Conservation (phyloP, 495 filamentous ascomycete genomes). For the Penicillium lividum region DNA sequence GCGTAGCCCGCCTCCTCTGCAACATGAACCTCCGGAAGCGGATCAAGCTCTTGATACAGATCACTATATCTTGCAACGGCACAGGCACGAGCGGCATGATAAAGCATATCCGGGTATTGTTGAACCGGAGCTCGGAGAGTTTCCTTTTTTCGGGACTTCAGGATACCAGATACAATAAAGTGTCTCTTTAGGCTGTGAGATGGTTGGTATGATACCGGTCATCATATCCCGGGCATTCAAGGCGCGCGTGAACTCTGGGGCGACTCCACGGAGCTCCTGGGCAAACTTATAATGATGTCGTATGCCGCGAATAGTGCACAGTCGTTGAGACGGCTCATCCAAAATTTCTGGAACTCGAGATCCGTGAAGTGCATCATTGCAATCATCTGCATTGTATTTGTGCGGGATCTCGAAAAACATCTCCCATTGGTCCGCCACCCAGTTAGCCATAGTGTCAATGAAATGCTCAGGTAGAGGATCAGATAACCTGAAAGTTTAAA, state of each 20-base stretch:
- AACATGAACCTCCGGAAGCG: slow-evolving; percentile 33
- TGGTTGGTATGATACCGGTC: slow-evolving; percentile 15
- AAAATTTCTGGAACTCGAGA: slow-evolving; percentile 9
- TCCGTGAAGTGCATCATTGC: slow-evolving; percentile 14
- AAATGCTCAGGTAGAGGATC: too few species aligned
- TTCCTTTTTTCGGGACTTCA: slow-evolving; percentile 11
- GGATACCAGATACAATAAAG: slow-evolving; percentile 19
- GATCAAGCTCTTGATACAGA: slow-evolving; percentile 30
- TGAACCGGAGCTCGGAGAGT: slow-evolving; percentile 14
- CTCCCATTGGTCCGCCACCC: too few species aligned
- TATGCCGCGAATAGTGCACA: slow-evolving; percentile 17
- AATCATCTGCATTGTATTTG: slow-evolving; percentile 13
- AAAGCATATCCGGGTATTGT: slow-evolving; percentile 25
- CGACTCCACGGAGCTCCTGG: slow-evolving; percentile 8
- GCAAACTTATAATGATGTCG: slow-evolving; percentile 18
- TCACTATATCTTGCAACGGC: slow-evolving; percentile 31
- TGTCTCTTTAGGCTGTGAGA: slow-evolving; percentile 6
- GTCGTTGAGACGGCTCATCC: slow-evolving; percentile 6
- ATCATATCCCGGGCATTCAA: slow-evolving; percentile 15
- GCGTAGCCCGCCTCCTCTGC: slow-evolving; percentile 33
- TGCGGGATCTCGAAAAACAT: too few species aligned
- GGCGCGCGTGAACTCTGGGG: slow-evolving; percentile 14
- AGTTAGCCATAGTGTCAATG: too few species aligned
- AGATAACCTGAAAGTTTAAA: not conserved
- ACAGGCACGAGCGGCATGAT: slow-evolving; percentile 35